phyloP scores from a whole-genome alignment of 192 early-diverging fungal genomes.

The Borealophlyctis nickersoniae region DNA sequence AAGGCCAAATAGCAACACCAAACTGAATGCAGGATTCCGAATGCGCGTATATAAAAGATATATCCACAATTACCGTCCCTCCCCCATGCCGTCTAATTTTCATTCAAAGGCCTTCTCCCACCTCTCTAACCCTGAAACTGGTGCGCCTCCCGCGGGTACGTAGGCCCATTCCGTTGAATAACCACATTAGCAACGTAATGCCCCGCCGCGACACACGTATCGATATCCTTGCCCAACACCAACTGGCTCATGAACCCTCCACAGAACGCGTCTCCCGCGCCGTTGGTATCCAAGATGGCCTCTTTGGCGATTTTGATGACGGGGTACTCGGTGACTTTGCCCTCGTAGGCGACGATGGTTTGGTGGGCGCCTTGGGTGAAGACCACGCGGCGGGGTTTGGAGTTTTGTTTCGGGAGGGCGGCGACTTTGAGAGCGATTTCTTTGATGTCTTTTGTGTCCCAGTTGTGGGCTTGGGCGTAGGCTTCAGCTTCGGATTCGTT shows the following conservation, averaged over 20 bases:
- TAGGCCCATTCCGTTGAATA: conserved; percentile 62
- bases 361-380: conserved; percentile 84
- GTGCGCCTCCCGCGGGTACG: conserved; percentile 47
- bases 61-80: no score
- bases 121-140: conserved; percentile 28
- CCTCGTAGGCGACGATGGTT: conserved; percentile 67
- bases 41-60: no score
- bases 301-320: conserved; percentile 62
- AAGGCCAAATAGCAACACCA: no score
- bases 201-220: conserved; percentile 76
- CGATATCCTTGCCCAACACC: conserved; percentile 67
- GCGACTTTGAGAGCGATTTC: conserved; percentile 80
- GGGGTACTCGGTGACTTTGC: conserved; percentile 50
- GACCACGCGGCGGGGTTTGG: conserved; percentile 78
- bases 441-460: conserved; percentile 70
- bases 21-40: no score
- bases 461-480: conserved; percentile 71
- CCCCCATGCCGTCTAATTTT: no score
- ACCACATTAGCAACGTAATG: conserved; percentile 88
- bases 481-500: conserved; percentile 95
- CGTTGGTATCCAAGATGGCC: conserved; percentile 95
- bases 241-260: conserved; percentile 89
- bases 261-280: conserved; percentile 95
- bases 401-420: conserved; percentile 76
- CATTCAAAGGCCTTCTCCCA: no score